Evolutionary conservation across 345 rosid genomes (phyloP).

Genomic region (Pugionium dolabratum): DNA sequence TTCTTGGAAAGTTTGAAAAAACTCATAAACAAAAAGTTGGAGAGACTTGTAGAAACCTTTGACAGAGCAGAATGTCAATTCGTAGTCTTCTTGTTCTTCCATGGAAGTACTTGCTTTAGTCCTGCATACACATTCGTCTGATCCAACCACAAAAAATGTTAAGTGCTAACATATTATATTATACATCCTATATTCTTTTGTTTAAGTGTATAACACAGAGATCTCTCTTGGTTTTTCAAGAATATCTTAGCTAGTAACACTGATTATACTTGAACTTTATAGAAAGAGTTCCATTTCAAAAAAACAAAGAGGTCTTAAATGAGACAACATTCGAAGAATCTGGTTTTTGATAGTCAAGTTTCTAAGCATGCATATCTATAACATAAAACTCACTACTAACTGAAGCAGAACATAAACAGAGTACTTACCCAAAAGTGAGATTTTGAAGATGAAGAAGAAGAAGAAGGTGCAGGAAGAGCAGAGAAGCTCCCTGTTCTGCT

Average conservation of each 20-base stretch:
- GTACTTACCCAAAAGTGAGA: slow-evolving; percentile 70
- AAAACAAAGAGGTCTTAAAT: background rate
- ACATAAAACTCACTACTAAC: background rate
- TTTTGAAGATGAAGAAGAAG: slow-evolving; percentile 42
- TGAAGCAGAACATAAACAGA: slow-evolving; percentile 16
- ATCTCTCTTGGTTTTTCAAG: background rate
- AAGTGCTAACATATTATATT: background rate
- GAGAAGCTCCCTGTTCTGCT: slow-evolving; percentile 56
- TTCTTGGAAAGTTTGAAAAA: slow-evolving; percentile 22
- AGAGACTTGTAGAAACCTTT: slow-evolving; percentile 12
- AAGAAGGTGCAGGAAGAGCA: slow-evolving; percentile 22
- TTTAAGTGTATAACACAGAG: background rate
- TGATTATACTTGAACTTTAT: background rate
- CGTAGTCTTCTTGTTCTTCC: slow-evolving; percentile 55
- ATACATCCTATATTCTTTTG: background rate
- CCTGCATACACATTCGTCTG: slow-evolving; percentile 70
- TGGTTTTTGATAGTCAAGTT: background rate
- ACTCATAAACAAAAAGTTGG: slow-evolving; percentile 7
- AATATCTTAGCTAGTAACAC: background rate
- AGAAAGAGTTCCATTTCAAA: background rate
- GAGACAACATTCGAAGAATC: no score
- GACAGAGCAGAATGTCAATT: slow-evolving; percentile 19
- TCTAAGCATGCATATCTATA: background rate
- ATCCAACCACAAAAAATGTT: slow-evolving; percentile 29
- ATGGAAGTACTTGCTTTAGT: slow-evolving; percentile 66